Percentiles rank a stretch among this genome's conserved stretches.
Conservation (phyloP, 257 asterid species). For the Catharanthus roseus region DNA sequence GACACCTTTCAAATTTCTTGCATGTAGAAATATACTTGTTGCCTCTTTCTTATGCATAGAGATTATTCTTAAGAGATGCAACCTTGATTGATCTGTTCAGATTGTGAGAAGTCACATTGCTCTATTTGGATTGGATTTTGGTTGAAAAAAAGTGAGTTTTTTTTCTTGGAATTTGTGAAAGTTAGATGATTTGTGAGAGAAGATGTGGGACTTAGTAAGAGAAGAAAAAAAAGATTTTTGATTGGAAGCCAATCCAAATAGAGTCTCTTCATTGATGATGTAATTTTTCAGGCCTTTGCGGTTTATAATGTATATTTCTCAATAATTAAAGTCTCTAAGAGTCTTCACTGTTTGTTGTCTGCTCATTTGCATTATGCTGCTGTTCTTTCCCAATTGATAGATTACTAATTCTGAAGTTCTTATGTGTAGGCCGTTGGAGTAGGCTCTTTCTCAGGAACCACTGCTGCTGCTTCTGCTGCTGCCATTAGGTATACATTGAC, state of each 20-base stretch:
- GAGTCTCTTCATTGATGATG: neutral
- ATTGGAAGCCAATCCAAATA: too few relatives aligned
- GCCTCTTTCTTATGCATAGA: neutral
- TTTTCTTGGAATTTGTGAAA: too few relatives aligned
- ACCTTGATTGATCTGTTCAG: neutral
- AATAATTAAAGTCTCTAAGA: neutral
- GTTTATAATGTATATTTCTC: neutral
- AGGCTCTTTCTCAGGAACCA: slow-evolving; percentile 87
- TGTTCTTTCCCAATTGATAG: slow-evolving; percentile 11
- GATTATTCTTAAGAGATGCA: neutral
- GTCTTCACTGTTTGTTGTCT: neutral
- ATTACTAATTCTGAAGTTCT: slow-evolving; percentile 23
- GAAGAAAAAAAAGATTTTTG: too few relatives aligned
- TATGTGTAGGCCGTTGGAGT: slow-evolving; percentile 84
- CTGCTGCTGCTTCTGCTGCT: slow-evolving; percentile 94
- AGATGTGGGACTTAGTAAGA: too few relatives aligned
- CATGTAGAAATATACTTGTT: neutral
- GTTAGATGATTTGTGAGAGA: too few relatives aligned
- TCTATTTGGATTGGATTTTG: too few relatives aligned
- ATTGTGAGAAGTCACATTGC: neutral
- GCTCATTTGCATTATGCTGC: neutral
- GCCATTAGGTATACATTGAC: slow-evolving; percentile 60
- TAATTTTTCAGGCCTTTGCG: neutral
- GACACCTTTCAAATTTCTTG: neutral
- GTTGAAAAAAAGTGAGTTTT: too few relatives aligned